Conservation (phyloP, 306 rosid genomes). For the Lotus japonicus region DNA sequence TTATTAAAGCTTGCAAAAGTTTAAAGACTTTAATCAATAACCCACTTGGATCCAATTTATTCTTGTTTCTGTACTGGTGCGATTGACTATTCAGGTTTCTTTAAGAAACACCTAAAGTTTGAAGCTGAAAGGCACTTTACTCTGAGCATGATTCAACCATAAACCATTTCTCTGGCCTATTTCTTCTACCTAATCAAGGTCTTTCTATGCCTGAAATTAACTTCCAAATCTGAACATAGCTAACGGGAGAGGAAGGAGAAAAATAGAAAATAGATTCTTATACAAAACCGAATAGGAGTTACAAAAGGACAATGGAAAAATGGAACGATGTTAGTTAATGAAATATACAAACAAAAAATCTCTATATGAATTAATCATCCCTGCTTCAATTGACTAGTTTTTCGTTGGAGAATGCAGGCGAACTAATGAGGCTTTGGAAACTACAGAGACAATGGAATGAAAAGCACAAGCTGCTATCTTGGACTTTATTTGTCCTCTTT, state of each 20-base stretch:
- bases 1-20: no score
- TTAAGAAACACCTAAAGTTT: no score
- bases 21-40: no score
- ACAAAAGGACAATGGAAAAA: neutral
- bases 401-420: conserved; percentile 11
- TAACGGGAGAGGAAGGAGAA: neutral
- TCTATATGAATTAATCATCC: neutral
- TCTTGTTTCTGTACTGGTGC: no score
- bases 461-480: conserved; percentile 25
- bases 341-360: neutral
- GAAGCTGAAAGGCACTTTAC: no score
- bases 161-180: no score
- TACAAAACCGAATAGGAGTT: neutral
- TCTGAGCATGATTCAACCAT: no score
- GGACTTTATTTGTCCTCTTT: conserved; percentile 30
- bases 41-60: no score
- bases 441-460: conserved; percentile 13
- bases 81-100: no score
- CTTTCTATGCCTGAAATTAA: no score
- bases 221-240: neutral
- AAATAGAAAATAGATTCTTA: neutral
- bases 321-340: no score
- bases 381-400: neutral
- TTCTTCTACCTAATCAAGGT: no score
- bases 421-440: conserved; percentile 19